Conservation (phyloP, 768 basidiomycete species). For the Pleurotus sapidus region DNA sequence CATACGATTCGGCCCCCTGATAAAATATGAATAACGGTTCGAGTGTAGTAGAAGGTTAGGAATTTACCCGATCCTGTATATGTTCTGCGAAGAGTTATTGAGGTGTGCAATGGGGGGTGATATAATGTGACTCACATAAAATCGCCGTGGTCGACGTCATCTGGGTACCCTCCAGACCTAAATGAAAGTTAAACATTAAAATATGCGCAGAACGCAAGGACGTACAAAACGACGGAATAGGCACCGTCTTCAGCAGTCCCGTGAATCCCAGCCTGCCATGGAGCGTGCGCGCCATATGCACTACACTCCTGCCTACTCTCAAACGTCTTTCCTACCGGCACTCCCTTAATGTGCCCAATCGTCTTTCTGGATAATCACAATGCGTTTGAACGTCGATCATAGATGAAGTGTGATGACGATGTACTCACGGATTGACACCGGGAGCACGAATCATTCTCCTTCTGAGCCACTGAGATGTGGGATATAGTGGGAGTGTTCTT, state of each 20-base stretch:
- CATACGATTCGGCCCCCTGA: not conserved
- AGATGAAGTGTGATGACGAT: not conserved
- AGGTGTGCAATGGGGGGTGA: not conserved
- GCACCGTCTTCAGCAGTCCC: constrained; percentile 30
- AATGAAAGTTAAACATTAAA: not conserved
- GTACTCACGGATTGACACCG: not conserved
- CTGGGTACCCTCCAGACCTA: constrained; percentile 34
- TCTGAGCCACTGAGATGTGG: no score
- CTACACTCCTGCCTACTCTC: constrained; percentile 15
- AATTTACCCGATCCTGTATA: constrained; percentile 39
- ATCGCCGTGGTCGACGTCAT: constrained; percentile 37
- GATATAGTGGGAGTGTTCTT: no score
- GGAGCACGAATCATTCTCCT: not conserved
- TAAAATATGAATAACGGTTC: no score
- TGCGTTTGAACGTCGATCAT: not conserved
- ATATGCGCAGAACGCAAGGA: not conserved
- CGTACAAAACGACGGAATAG: constrained; percentile 32
- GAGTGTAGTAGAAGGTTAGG: no score
- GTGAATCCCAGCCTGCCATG: constrained; percentile 33
- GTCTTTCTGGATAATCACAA: constrained; percentile 13
- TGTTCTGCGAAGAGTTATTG: constrained; percentile 17
- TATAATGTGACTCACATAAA: constrained; percentile 25
- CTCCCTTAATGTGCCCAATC: constrained; percentile 27
- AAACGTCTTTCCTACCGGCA: constrained; percentile 20
- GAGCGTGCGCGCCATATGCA: constrained; percentile 29